These are phyloP conservation scores for Nothomitra cinnamomea DNA, from an alignment of 2,329 filamentous ascomycete genomes.

Conservation along the genomic window DNA sequence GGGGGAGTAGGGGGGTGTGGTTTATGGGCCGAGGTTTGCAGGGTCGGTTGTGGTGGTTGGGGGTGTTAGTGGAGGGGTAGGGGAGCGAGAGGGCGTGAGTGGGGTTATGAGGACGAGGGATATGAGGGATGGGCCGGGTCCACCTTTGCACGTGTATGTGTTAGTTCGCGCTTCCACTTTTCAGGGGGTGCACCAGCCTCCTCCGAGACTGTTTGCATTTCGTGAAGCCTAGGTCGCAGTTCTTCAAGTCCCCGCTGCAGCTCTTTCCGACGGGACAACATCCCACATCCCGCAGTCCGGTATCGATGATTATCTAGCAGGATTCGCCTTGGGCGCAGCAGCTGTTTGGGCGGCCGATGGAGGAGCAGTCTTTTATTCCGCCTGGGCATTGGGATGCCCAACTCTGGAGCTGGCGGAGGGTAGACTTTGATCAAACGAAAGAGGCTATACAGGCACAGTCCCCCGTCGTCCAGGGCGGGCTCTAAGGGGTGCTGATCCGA, in stretches of 20 bases:
- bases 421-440: constrained; percentile 11
- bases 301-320: constrained; percentile 36
- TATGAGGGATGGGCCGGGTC: not conserved
- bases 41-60: constrained; percentile 14
- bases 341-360: constrained; percentile 37
- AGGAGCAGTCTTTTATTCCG: constrained; percentile 34
- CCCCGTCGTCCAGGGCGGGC: not conserved
- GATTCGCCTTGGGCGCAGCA: constrained; percentile 37
- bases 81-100: too few species aligned
- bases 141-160: not conserved
- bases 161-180: too few species aligned
- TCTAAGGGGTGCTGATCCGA: constrained; percentile 12
- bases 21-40: constrained; percentile 22
- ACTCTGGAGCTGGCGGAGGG: constrained; percentile 19
- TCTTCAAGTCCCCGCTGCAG: constrained; percentile 34
- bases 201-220: constrained; percentile 36
- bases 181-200: constrained; percentile 47
- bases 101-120: constrained; percentile 16
- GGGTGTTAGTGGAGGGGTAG: constrained; percentile 21
- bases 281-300: constrained; percentile 37
- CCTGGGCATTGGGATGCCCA: constrained; percentile 40
- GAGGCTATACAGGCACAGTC: constrained; percentile 16
- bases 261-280: constrained; percentile 38
- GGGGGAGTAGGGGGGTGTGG: constrained; percentile 22
- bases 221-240: constrained; percentile 34